Evolutionary conservation across 768 basidiomycete species (phyloP), one percentile per base, ranked within the genome.

Genomic region (Macrolepiota albuminosa): DNA sequence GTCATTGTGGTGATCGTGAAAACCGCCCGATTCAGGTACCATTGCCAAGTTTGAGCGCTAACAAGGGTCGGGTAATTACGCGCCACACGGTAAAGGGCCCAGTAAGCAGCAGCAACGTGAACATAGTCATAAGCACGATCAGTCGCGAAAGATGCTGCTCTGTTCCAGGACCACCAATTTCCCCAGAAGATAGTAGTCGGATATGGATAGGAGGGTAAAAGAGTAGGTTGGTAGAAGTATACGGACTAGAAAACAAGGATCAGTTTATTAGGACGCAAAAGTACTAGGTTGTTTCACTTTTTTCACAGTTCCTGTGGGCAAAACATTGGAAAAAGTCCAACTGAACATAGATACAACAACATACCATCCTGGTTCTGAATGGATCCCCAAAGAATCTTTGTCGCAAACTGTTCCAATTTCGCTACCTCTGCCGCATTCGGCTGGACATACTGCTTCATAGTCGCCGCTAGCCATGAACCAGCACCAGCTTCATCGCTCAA

Each of bases 401-500:
- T 79, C 47, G 80, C 68, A 64, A 82, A 84, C 53, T 72, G 71
- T 61, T 84, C 82, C 63, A 84, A 64, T 66, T 83, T 82, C 1
- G 74, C 67, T 7, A 84, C 80, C 67, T 84, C 83, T n/a, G 71
- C 73, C 0, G 79, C 81, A 61, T 73, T 79, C 1, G 83, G 83
- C 60, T 83, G 82, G 1, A 73, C 79, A 61, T 71, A 84, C 64
- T 84, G 80, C 61, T 84, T 84, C 81, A 83, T 79, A 3, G 77
- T 70, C 18, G 79, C 82, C 8, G 83, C 81, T 14, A 84, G 64
- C 81, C 81, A 84, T 26, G 81, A 82, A 11, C 82, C 82, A 0
- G 83, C 82, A 33, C 83, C 83, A n/a, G 79, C 83, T 67, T 84
- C 83, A 62, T 84, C 82, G 53, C 81, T 82, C 60, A 84, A 64